Base-by-base conservation (phyloP, 345 rosid genomes). In the Gossypium raimondii region DNA sequence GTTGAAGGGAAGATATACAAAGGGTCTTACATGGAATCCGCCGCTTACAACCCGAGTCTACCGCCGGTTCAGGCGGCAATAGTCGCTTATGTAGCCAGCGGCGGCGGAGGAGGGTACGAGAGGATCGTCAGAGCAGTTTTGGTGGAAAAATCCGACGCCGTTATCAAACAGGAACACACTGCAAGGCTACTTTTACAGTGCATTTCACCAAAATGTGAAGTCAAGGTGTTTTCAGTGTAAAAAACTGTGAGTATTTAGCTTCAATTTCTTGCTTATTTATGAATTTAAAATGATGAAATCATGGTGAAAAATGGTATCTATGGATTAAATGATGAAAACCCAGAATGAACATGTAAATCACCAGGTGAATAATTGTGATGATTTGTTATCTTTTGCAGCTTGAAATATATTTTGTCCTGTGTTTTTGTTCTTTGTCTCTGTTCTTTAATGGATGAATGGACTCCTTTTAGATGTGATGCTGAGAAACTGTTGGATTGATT, bases 61-160 rank as follows among this genome's bases (percentile, higher is more conserved):
- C 94, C 98, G 2, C 99, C 98, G 2, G 84, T 88, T 22, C 99
- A 95, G 85, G 97, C 97, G 74, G 97, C 99, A 79, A 11, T 95
- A 70, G 89, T 93, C 81, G 93, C 94, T 44, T 93, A 82, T 77
- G 18, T 93, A 12, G 89, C 89, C 0, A 86, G 78, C 0, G 85
- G 89, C 0, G 86, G 90, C 2, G 93, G 98, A 14, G 94, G 86
- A 22, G 97, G 85, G 3, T 93, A 90, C 56, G 97, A 90, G 82
- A 81, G 85, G 73, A 95, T 95, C 79, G 80, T 79, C 22, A 86
- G 78, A 25, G 97, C 90, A 0, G 90, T 86, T 27, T 56, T 95
- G 82, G 98, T 91, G 79, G 99, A 95, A 89, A 93, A 82, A 78
- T 89, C 82, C 17, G 92, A 83, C 13, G 93, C 82, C 62, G 76